Conservation (phyloP, 2,329 filamentous ascomycete genomes). For the Talaromyces islandicus region DNA sequence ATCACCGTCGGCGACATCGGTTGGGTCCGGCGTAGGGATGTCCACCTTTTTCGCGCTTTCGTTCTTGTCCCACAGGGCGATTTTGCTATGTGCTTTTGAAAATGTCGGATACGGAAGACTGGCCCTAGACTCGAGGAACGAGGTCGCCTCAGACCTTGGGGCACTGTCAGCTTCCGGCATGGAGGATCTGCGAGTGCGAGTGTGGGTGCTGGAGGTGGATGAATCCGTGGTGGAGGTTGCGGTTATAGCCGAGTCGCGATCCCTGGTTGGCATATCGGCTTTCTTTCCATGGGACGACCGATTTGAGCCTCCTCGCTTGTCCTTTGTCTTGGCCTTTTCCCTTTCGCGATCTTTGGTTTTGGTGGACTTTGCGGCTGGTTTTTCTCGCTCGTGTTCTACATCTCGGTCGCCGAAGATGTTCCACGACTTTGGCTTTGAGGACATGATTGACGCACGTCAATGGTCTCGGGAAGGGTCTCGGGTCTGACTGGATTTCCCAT, state of each 20-base stretch:
- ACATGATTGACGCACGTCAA: conserved; percentile 2
- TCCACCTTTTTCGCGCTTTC: conserved; percentile 37
- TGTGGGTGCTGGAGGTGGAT: conserved; percentile 11
- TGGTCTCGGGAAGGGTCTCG: background rate
- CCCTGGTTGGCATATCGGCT: conserved; percentile 12
- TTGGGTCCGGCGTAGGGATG: conserved; percentile 64
- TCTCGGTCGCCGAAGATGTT: conserved; percentile 9
- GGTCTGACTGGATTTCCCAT: conserved; percentile 2
- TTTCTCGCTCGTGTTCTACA: conserved; percentile 7
- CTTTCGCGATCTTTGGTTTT: conserved; percentile 16
- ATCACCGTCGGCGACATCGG: conserved; percentile 54
- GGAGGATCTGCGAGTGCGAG: conserved; percentile 11
- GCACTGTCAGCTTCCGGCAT: conserved; percentile 14
- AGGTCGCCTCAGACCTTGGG: conserved; percentile 25
- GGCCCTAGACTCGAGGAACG: conserved; percentile 38
- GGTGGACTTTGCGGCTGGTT: conserved; percentile 13
- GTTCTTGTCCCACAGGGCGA: conserved; percentile 63
- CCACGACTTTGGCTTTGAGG: conserved; percentile 10
- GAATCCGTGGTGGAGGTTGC: conserved; percentile 5
- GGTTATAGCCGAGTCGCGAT: conserved; percentile 11
- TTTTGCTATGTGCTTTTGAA: conserved; percentile 88
- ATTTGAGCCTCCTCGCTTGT: conserved; percentile 1
- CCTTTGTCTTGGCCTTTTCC: conserved; percentile 13
- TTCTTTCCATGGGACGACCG: conserved; percentile 14
- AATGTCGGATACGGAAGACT: conserved; percentile 72